A percentile compares a stretch with the other conserved stretches of the same genome.
These are phyloP conservation scores for Silene noctiflora DNA, from an alignment of 179 eudicot genomes.

Conservation along the genomic window DNA sequence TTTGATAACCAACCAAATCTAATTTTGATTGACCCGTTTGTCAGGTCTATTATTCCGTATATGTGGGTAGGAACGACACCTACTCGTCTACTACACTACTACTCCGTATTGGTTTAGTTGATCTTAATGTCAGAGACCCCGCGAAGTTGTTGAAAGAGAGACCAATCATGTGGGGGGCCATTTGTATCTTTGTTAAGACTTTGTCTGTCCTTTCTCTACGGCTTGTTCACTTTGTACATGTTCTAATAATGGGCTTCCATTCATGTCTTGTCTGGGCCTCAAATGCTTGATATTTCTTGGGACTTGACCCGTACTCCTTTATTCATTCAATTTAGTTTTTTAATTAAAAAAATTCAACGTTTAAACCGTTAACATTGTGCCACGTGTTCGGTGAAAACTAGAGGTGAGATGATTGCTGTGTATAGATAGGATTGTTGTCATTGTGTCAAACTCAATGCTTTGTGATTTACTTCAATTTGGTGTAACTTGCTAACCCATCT, in stretches of 20 bases:
- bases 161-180: constrained; percentile 24
- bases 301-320: not conserved
- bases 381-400: constrained; percentile 26
- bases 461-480: not conserved
- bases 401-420: not conserved
- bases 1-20: too few species aligned
- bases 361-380: constrained; percentile 12
- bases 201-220: constrained; percentile 17
- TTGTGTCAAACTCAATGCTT: not conserved
- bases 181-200: constrained; percentile 8
- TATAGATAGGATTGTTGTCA: not conserved
- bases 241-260: constrained; percentile 24
- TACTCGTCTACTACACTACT: too few species aligned
- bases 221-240: constrained; percentile 10
- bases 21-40: too few species aligned
- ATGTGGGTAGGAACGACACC: too few species aligned
- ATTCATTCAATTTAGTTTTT: not conserved
- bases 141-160: not conserved
- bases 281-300: not conserved
- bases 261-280: constrained; percentile 1
- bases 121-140: too few species aligned
- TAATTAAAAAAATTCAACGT: not conserved
- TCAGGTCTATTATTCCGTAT: too few species aligned
- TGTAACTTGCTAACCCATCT: too few species aligned
- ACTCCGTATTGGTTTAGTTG: too few species aligned